Base-by-base conservation (phyloP, 148 eudicot genomes). In the Rheum nobile region DNA sequence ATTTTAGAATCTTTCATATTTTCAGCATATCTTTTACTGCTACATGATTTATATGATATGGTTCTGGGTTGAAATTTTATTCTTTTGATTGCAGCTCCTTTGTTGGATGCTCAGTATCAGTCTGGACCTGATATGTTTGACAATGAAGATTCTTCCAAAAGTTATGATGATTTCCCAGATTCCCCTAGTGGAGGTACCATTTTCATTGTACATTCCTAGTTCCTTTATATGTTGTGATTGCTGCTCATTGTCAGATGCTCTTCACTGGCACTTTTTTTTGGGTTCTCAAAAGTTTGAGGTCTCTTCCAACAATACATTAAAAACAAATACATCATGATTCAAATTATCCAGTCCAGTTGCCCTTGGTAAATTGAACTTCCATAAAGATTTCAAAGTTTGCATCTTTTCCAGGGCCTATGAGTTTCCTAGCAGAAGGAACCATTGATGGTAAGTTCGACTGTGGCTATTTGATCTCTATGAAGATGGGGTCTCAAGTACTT, bases 401-500 rank as follows among this genome's bases (percentile, higher is more conserved):
- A 29, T 7, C 75, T 42, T 48, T 10, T 48, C 14, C 38, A 74
- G 69, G 61, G 11, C 50, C 83, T 31, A n/a, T 68, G 72, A 21
- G 76, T 4, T 75, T 74, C 50, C 44, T 71, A 77, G 96, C 85
- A 17, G 47, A 63, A 29, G 96, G 96, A 39, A 87, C 89, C 50
- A 91, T 91, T 37, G 89, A 87, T 57, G 85, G 80, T 14, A 91
- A 91, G 44, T 83, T 85, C 24, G 93, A 91, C 68, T 85, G 87
- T n/a, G 92, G 96, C 16, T 88, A 91, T 75, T 71, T 91, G 73
- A 86, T 91, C 24, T 75, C 93, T 0, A 84, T 91, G 32, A 89
- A 83, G 74, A 17, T 90, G 44, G 93, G 89, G 0, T 75, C 79
- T 11, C 82, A 91, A 67, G 55, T 77, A 52, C 81, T 87, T 14